phyloP scores from a whole-genome alignment of 176 grass and related monocot species.

The Aegilops tauschii region DNA sequence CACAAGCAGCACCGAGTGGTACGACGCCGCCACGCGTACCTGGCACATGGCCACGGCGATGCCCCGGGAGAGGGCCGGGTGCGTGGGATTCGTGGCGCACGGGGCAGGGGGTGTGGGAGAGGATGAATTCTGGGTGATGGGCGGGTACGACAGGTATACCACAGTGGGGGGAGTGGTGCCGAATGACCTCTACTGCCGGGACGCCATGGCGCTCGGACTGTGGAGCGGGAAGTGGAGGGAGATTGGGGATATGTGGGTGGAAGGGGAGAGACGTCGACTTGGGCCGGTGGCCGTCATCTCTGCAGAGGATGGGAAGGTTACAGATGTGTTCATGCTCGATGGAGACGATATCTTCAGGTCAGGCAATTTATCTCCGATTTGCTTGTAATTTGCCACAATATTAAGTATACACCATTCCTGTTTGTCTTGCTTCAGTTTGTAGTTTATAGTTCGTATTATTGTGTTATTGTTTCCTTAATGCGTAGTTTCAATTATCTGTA shows the following conservation, averaged over 20 bases:
- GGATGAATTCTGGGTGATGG: slow-evolving; percentile 97
- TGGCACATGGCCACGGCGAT: slow-evolving; percentile 53
- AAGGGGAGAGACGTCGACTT: slow-evolving; percentile 64
- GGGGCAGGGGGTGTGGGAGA: slow-evolving; percentile 39
- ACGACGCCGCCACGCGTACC: slow-evolving; percentile 30
- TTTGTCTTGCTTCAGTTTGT: background rate
- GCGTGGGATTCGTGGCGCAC: slow-evolving; percentile 57
- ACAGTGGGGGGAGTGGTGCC: slow-evolving; percentile 76
- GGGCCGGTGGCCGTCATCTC: slow-evolving; percentile 53
- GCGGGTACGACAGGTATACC: slow-evolving; percentile 67
- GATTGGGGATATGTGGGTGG: slow-evolving; percentile 76
- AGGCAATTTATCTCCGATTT: slow-evolving; percentile 26
- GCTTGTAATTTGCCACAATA: background rate
- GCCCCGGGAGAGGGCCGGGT: slow-evolving; percentile 69
- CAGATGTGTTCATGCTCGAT: slow-evolving; percentile 74
- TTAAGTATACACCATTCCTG: background rate
- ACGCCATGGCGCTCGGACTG: slow-evolving; percentile 69
- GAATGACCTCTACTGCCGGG: slow-evolving; percentile 60
- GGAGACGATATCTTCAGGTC: slow-evolving; percentile 68
- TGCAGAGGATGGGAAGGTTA: slow-evolving; percentile 47
- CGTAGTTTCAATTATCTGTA: background rate
- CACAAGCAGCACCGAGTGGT: slow-evolving; percentile 65
- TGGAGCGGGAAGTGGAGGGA: slow-evolving; percentile 75
- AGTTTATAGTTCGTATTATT: background rate
- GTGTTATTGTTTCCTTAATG: background rate